Evolutionary conservation across 805 yeast genomes (phyloP).

Genomic region (Kurtzmaniella fragi): DNA sequence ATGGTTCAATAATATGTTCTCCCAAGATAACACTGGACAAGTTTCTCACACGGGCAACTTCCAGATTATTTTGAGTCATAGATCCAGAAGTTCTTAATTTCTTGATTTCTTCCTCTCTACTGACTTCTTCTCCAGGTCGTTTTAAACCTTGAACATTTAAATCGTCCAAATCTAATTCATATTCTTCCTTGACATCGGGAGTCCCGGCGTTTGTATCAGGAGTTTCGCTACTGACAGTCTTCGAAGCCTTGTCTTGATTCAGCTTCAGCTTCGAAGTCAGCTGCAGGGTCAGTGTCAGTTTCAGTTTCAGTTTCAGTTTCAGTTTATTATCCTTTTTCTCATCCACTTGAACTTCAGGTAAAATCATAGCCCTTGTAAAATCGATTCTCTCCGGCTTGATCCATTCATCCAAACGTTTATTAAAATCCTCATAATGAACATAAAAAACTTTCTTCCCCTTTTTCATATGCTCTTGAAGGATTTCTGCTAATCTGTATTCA

Average conservation of each 20-base stretch:
- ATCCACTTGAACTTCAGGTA: slow-evolving; percentile 57
- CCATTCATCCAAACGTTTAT: slow-evolving; percentile 97
- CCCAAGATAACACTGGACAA: slow-evolving; percentile 78
- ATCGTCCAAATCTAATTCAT: slow-evolving; percentile 79
- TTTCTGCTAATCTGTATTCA: slow-evolving; percentile 77
- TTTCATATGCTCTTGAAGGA: slow-evolving; percentile 67
- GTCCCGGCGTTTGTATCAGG: slow-evolving; percentile 18
- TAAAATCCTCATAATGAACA: slow-evolving; percentile 91
- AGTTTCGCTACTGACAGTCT: slow-evolving; percentile 22
- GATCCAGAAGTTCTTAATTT: slow-evolving; percentile 93
- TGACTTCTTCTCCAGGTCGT: slow-evolving; percentile 63
- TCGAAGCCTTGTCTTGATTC: slow-evolving; percentile 18
- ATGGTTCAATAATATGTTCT: slow-evolving; percentile 89
- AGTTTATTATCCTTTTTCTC: slow-evolving; percentile 30
- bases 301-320: slow-evolving; percentile 19
- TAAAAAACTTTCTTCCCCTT: slow-evolving; percentile 79
- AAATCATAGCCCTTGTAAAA: slow-evolving; percentile 59
- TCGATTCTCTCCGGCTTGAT: slow-evolving; percentile 68
- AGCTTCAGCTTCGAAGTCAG: slow-evolving; percentile 7
- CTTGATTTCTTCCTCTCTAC: slow-evolving; percentile 89
- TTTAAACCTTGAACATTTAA: slow-evolving; percentile 78
- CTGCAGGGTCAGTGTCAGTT: slow-evolving; percentile 22
- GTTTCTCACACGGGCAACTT: slow-evolving; percentile 87
- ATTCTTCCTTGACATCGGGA: slow-evolving; percentile 31
- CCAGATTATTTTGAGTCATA: slow-evolving; percentile 85